A percentile compares a stretch with the other conserved stretches of the same genome.
phyloP scores from a whole-genome alignment of 2,329 filamentous ascomycete genomes.

The Pseudogymnoascus sp. region DNA sequence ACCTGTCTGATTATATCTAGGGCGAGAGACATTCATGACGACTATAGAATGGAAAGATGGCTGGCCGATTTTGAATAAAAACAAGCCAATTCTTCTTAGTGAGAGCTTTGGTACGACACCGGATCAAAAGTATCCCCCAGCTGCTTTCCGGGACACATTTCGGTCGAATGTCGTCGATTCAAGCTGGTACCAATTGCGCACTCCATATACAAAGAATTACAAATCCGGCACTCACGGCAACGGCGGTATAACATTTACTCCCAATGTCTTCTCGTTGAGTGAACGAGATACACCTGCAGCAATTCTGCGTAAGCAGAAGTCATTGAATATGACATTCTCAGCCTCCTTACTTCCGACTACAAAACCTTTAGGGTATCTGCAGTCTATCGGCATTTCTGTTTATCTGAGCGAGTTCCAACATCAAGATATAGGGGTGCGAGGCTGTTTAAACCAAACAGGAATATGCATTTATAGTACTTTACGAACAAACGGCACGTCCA shows the following conservation, averaged over 20 bases:
- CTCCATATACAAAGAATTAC: slow-evolving; percentile 16
- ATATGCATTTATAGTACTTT: slow-evolving; percentile 16
- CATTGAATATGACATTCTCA: slow-evolving; percentile 19
- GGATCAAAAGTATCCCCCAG: slow-evolving; percentile 10
- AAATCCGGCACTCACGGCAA: not conserved
- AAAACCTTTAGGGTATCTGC: slow-evolving; percentile 1
- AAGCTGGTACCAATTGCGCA: slow-evolving; percentile 17
- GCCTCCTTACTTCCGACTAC: slow-evolving; percentile 12
- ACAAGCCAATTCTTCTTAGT: slow-evolving; percentile 15
- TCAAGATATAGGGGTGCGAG: slow-evolving; percentile 17
- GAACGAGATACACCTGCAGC: slow-evolving; percentile 18
- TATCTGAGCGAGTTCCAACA: slow-evolving; percentile 19
- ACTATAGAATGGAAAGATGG: slow-evolving; percentile 15
- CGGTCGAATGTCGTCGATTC: slow-evolving; percentile 7
- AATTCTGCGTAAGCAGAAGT: slow-evolving; percentile 19
- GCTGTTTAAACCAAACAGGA: slow-evolving; percentile 12
- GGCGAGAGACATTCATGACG: slow-evolving; percentile 17
- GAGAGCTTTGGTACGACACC: slow-evolving; percentile 12
- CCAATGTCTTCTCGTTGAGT: slow-evolving; percentile 16
- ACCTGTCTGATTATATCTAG: not conserved
- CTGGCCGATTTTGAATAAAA: slow-evolving; percentile 16
- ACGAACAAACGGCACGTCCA: slow-evolving; percentile 11
- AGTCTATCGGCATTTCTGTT: slow-evolving; percentile 14
- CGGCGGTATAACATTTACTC: slow-evolving; percentile 11
- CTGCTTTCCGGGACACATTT: slow-evolving; percentile 15